Conservation (phyloP, 2,329 filamentous ascomycete species). For the Lachnellula hyalina region DNA sequence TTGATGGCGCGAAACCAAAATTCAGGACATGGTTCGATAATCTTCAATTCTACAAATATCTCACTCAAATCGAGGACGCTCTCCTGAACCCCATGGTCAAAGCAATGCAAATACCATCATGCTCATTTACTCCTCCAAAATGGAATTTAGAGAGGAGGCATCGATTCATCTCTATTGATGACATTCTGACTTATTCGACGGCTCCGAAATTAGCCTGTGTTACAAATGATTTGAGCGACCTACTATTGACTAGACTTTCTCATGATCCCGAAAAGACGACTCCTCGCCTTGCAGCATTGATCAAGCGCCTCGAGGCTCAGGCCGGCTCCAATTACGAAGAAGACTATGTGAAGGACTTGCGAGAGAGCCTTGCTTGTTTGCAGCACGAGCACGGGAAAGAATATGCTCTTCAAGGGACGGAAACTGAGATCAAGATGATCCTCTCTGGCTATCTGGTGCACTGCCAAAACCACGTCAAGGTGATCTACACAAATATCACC, state of each 20-base stretch:
- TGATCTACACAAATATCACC: background rate
- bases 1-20: background rate
- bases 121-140: background rate
- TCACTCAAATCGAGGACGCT: background rate
- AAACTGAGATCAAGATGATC: background rate
- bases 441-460: background rate
- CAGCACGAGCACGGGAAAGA: background rate
- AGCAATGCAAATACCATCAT: background rate
- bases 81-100: background rate
- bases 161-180: background rate
- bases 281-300: background rate
- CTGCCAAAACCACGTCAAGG: background rate
- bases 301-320: background rate
- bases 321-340: constrained; percentile 6
- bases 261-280: background rate
- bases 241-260: background rate
- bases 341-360: constrained; percentile 9
- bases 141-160: background rate
- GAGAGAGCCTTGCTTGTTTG: constrained; percentile 4
- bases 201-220: background rate
- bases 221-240: background rate
- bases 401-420: too few species aligned
- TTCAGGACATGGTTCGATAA: constrained; percentile 10
- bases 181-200: background rate
- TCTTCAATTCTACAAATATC: constrained; percentile 3